Conservation (phyloP, 129 eudicot genomes). For the Centrapalus pauciflorus region DNA sequence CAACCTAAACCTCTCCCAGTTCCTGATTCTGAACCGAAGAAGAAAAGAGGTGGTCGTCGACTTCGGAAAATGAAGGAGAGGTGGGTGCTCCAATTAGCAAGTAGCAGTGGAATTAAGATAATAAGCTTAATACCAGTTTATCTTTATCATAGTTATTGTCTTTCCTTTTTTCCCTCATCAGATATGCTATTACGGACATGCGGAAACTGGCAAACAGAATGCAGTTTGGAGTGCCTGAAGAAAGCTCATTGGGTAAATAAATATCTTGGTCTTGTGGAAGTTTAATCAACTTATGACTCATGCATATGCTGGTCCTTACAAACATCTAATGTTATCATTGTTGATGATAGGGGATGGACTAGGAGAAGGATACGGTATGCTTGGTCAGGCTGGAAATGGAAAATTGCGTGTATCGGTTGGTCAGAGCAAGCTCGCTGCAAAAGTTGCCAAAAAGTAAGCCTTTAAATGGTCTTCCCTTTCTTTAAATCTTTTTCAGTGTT, state of each 20-base stretch:
- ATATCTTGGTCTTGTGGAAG: neutral
- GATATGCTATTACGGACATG: slow-evolving; percentile 91
- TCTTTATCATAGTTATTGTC: too few relatives aligned
- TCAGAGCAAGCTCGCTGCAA: slow-evolving; percentile 83
- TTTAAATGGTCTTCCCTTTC: neutral
- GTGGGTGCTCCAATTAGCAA: slow-evolving; percentile 16
- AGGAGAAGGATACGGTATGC: slow-evolving; percentile 97
- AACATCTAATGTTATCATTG: neutral
- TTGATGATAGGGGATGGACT: slow-evolving; percentile 76
- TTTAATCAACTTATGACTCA: neutral
- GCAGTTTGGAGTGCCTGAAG: slow-evolving; percentile 95
- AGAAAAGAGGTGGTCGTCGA: slow-evolving; percentile 92
- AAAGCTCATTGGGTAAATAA: slow-evolving; percentile 85
- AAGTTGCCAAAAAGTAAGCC: slow-evolving; percentile 84
- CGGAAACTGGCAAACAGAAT: slow-evolving; percentile 91
- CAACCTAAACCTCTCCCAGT: slow-evolving; percentile 98
- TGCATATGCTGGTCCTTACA: neutral
- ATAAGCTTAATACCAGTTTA: too few relatives aligned
- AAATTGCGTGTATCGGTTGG: slow-evolving; percentile 82
- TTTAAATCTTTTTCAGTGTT: neutral
- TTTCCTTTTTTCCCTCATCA: slow-evolving; percentile 17
- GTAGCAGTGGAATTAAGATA: too few relatives aligned
- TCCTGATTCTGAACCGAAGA: slow-evolving; percentile 96
- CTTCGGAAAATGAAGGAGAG: slow-evolving; percentile 94
- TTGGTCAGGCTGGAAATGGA: slow-evolving; percentile 93